These are phyloP conservation scores for Lactarius hengduanensis DNA, from an alignment of 768 basidiomycete species.

Conservation along the genomic window DNA sequence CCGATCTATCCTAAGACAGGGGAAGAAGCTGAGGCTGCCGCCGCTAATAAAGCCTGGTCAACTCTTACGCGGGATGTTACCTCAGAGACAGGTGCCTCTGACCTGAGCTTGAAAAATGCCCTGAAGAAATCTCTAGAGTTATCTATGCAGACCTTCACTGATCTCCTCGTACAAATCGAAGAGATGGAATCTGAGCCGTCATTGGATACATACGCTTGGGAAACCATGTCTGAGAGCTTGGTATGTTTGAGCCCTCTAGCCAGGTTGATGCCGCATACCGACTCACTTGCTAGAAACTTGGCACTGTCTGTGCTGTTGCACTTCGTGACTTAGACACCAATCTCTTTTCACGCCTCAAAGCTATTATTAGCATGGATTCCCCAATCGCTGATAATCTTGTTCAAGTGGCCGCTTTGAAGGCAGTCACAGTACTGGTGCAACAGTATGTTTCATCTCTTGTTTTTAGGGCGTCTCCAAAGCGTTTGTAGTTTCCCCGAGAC, in stretches of 20 bases:
- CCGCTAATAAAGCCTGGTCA: conserved; percentile 81
- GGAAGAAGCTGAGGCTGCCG: conserved; percentile 68
- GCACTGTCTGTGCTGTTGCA: conserved; percentile 76
- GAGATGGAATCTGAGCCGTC: conserved; percentile 80
- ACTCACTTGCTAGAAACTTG: conserved; percentile 63
- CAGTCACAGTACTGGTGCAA: conserved; percentile 78
- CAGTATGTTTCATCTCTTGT: conserved; percentile 49
- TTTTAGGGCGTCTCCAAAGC: neutral
- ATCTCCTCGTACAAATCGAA: conserved; percentile 74
- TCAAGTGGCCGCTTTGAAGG: conserved; percentile 87
- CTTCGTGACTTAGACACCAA: conserved; percentile 63
- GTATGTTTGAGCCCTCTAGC: conserved; percentile 41
- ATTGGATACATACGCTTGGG: conserved; percentile 86
- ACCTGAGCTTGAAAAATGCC: conserved; percentile 28
- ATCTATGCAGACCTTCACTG: conserved; percentile 74
- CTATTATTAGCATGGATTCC: conserved; percentile 77
- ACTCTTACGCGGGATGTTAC: conserved; percentile 58
- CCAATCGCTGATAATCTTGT: conserved; percentile 81
- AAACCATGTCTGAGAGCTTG: conserved; percentile 88
- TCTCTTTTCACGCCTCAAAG: conserved; percentile 66
- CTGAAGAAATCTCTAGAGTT: conserved; percentile 53
- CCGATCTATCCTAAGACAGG: conserved; percentile 23
- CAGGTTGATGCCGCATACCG: neutral
- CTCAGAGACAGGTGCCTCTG: conserved; percentile 41
- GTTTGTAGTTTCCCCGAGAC: conserved; percentile 71